A percentile compares a stretch with the other conserved stretches of the same genome.
Conservation (phyloP, 306 rosid genomes). For the Quercus aquifolioides region DNA sequence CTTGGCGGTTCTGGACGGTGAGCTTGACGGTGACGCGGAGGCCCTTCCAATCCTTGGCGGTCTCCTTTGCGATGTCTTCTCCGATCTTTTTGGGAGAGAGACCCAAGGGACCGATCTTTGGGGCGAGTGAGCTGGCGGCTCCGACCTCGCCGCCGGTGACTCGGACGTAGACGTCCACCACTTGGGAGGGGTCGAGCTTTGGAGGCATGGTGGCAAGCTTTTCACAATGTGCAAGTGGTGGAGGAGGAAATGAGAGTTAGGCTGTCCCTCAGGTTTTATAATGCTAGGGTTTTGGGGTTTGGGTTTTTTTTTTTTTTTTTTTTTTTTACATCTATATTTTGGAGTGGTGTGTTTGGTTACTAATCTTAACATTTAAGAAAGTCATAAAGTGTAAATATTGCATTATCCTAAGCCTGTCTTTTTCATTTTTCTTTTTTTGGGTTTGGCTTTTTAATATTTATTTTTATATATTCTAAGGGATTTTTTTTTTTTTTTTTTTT, state of each 20-base stretch:
- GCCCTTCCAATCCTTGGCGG: constrained; percentile 24
- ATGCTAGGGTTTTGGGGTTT: constrained; percentile 10
- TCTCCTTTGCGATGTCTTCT: constrained; percentile 21
- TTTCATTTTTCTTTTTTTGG: too few relatives aligned
- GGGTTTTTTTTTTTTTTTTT: not conserved
- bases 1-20: constrained; percentile 25
- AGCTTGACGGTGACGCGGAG: constrained; percentile 17
- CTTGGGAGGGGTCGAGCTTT: constrained; percentile 14
- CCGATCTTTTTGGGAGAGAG: constrained; percentile 23
- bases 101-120: constrained; percentile 20
- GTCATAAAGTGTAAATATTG: too few relatives aligned
- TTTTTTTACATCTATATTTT: not conserved
- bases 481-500: too few relatives aligned
- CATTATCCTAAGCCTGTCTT: too few relatives aligned
- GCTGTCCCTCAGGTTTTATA: not conserved
- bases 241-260: not conserved
- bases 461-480: too few relatives aligned
- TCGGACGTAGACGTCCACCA: constrained; percentile 17
- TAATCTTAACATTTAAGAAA: not conserved
- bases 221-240: not conserved
- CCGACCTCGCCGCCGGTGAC: constrained; percentile 28
- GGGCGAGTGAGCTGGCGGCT: constrained; percentile 24
- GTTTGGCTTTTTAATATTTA: too few relatives aligned
- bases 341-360: not conserved
- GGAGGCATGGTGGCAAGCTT: constrained; percentile 12